phyloP scores from a whole-genome alignment of 2,329 filamentous ascomycete genomes.

The Colletotrichum sp. region DNA sequence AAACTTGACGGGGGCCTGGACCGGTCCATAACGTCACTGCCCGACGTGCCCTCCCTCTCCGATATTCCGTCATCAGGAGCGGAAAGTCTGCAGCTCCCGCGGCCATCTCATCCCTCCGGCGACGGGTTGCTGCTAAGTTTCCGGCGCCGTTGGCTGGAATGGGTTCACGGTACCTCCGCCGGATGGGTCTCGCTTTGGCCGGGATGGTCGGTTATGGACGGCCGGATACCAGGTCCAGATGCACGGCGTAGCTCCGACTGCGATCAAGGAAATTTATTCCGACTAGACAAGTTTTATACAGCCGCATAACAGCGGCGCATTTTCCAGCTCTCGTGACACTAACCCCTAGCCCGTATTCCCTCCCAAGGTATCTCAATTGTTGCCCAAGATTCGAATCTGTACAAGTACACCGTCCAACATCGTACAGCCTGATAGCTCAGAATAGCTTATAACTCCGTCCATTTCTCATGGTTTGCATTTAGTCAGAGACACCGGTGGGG shows the following conservation, averaged over 20 bases:
- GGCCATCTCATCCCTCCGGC: not conserved
- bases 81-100: not conserved
- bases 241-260: not conserved
- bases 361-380: not conserved
- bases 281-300: not conserved
- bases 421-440: not conserved
- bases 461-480: not conserved
- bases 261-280: not conserved
- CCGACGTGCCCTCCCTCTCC: not conserved
- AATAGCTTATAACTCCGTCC: not conserved
- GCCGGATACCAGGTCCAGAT: not conserved
- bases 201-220: not conserved
- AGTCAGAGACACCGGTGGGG: slow-evolving; percentile 33
- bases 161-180: not conserved
- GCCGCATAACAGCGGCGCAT: not conserved
- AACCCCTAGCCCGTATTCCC: not conserved
- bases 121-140: not conserved
- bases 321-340: not conserved
- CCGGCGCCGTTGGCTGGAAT: not conserved
- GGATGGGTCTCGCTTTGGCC: not conserved
- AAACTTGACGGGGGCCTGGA: not conserved
- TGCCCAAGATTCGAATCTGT: not conserved
- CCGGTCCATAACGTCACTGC: slow-evolving; percentile 13
- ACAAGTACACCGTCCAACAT: not conserved
- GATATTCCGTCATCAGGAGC: not conserved